Conservation (phyloP, 2,329 filamentous ascomycete species). For the Aspergillus versicolor region DNA sequence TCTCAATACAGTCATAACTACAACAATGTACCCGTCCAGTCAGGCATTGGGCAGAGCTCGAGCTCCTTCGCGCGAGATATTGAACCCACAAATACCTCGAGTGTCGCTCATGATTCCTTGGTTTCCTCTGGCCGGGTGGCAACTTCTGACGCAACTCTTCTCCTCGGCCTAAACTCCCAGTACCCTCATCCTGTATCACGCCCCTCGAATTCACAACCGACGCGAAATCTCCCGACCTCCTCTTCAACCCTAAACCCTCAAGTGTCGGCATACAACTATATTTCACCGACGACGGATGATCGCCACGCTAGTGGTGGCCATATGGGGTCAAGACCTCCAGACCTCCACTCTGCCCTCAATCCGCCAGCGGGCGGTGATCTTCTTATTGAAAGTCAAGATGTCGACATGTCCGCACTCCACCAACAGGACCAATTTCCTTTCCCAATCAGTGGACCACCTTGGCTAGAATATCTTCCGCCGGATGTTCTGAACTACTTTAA, state of each 20-base stretch:
- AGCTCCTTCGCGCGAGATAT: slow-evolving; percentile 32
- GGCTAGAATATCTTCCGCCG: slow-evolving; percentile 71
- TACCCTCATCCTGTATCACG: slow-evolving; percentile 29
- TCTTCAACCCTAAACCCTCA: slow-evolving; percentile 21
- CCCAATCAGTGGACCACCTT: slow-evolving; percentile 59
- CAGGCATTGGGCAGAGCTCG: slow-evolving; percentile 19
- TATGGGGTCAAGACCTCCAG: slow-evolving; percentile 16
- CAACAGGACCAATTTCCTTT: slow-evolving; percentile 41
- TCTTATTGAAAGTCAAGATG: slow-evolving; percentile 74
- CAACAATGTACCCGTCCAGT: slow-evolving; percentile 22
- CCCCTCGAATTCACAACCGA: slow-evolving; percentile 22
- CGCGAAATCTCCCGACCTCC: slow-evolving; percentile 20
- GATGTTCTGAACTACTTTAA: slow-evolving; percentile 61
- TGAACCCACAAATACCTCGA: slow-evolving; percentile 29
- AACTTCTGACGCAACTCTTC: slow-evolving; percentile 38
- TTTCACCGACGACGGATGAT: slow-evolving; percentile 18
- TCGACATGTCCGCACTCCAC: slow-evolving; percentile 67
- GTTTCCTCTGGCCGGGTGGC: slow-evolving; percentile 45
- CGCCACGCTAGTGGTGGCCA: slow-evolving; percentile 17
- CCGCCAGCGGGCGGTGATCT: slow-evolving; percentile 43
- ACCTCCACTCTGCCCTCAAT: slow-evolving; percentile 21
- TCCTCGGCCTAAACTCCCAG: slow-evolving; percentile 51
- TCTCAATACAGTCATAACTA: slow-evolving; percentile 33
- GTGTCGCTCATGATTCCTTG: slow-evolving; percentile 25
- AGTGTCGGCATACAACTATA: slow-evolving; percentile 24